phyloP scores from a whole-genome alignment of 169 alveolate genomes.

The Cardiosporidium cionae region DNA sequence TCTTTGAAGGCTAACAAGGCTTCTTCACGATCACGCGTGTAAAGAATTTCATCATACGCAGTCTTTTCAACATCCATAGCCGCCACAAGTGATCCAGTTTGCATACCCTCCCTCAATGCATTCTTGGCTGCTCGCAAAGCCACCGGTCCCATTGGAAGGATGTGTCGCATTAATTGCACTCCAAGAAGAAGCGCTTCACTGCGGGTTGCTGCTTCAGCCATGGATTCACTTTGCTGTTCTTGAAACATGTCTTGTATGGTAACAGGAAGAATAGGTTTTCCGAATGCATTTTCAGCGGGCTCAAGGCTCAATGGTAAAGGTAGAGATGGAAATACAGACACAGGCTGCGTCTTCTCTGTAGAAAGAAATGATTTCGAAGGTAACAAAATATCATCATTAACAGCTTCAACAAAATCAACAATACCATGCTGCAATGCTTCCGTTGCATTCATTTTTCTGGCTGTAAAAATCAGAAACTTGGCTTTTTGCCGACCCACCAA shows the following conservation, averaged over 20 bases:
- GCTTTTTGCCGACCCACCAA: slow-evolving; percentile 64
- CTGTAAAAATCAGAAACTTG: slow-evolving; percentile 65
- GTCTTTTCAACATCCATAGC: slow-evolving; percentile 53
- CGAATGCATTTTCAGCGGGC: not conserved
- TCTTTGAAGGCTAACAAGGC: slow-evolving; percentile 69
- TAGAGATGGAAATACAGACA: not conserved
- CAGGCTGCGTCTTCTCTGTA: not conserved
- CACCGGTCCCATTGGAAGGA: slow-evolving; percentile 47
- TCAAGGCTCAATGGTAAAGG: not conserved
- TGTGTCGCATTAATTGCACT: not conserved
- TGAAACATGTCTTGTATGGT: not conserved
- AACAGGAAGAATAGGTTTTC: too few species aligned
- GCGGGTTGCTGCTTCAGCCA: not conserved
- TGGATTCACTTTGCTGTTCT: too few species aligned
- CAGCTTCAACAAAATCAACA: slow-evolving; percentile 33
- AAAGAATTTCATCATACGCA: slow-evolving; percentile 49
- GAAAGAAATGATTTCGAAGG: not conserved
- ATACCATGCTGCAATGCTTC: slow-evolving; percentile 62
- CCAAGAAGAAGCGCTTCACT: not conserved
- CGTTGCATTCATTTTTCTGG: slow-evolving; percentile 40
- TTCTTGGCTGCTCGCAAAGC: slow-evolving; percentile 56
- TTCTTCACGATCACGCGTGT: slow-evolving; percentile 60
- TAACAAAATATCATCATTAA: not conserved
- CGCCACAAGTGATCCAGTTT: slow-evolving; percentile 43
- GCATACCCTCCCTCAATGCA: slow-evolving; percentile 56